Evolutionary conservation across 306 rosid genomes (phyloP), one percentile per base, ranked within the genome.

Genomic region (Begonia masoniana): DNA sequence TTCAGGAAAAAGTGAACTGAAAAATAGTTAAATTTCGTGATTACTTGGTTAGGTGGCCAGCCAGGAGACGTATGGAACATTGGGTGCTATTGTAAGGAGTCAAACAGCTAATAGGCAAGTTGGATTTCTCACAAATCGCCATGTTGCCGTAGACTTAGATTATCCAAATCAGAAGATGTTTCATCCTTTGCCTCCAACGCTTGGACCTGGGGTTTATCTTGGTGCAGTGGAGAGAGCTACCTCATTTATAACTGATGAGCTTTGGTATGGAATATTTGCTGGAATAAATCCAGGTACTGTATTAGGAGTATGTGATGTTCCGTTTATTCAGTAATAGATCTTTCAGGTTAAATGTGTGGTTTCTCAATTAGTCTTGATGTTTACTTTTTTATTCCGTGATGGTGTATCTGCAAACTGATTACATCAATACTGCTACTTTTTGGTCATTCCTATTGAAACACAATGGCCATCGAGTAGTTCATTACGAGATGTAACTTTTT

Each of bases 181-280:
- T 69, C 99, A 92, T 65, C 99, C 99, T 43, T 83, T 92, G 50
- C 96, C 99, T 45, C 99, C 96, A 15, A 83, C 96, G 10, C 76
- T 92, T 67, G 99, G 99, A 17, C 99, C 96, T 2, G 99, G 99
- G 66, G 96, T 86, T 43, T 92, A 92, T 75, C 96, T 92, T n/a
- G 99, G 99, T 31, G 99, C 99, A 1, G 99, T 92, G 24, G 99
- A 92, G 81, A 77, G 96, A 75, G 99, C 99, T 31, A 92, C 99
- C 54, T 91, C 99, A 41, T 86, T 92, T 58, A 92, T 92, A 75
- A 86, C 88, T 1, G 99, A 92, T 55, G 99, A 92, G 76, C 96
- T 83, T 54, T 92, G 99, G 99, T 92, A 92, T 43, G 96, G 96
- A 55, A 92, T 83, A 56, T 92, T 92, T 67, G 99, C 99, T 55